Evolutionary conservation across 169 alveolate species (phyloP), one percentile per base, ranked within the genome.

Genomic region (Plasmodium cynomolgi): DNA sequence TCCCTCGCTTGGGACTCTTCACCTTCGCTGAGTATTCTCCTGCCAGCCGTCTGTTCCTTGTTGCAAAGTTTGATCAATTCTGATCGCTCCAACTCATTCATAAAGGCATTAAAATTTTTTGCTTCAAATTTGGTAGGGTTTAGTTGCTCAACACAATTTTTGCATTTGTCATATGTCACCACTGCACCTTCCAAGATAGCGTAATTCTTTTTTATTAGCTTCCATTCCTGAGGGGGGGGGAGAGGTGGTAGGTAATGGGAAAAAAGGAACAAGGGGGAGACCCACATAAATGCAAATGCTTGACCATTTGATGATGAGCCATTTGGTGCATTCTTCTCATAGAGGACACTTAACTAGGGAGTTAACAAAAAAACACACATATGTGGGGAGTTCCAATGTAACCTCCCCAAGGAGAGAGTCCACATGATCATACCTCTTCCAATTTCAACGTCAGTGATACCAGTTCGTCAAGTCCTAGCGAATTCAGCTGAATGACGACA

Each of bases 141-240:
- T 34, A 88, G 23, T 58, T 79, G 94, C 82, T 88, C 88, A 9
- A 88, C 94, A 7, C 72, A 77, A 50, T 88, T 88, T 62, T 79
- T 88, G 68, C 94, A 88, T 6, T 88, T 88, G 23, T 88, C 94
- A 37, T 88, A 88, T 3, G 94, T 88, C 54, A 88, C 47, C 50
- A 88, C 34, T 41, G 94, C 94, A 4, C 90, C 84, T 88, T 88
- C 94, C 82, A 88, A 79, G n/a, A 88, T 88, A 6, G 94, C 72
- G 56, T 88, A 88, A 31, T 88, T 88, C 71, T 88, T 88, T 80
- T 88, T 88, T 79, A 88, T 88, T 7, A 79, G 9, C 20, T 88
- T 88, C 94, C 94, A 88, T 33, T 88, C 94, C 94, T 88, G 56
- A 2, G 17, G 72, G 11, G 6, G 71, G 29, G 34, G 62, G 54